Percentiles rank a stretch among this genome's conserved stretches.
These are phyloP conservation scores for Astrephomene gubernaculifera DNA, from an alignment of 139 green algal genomes.

Conservation along the genomic window DNA sequence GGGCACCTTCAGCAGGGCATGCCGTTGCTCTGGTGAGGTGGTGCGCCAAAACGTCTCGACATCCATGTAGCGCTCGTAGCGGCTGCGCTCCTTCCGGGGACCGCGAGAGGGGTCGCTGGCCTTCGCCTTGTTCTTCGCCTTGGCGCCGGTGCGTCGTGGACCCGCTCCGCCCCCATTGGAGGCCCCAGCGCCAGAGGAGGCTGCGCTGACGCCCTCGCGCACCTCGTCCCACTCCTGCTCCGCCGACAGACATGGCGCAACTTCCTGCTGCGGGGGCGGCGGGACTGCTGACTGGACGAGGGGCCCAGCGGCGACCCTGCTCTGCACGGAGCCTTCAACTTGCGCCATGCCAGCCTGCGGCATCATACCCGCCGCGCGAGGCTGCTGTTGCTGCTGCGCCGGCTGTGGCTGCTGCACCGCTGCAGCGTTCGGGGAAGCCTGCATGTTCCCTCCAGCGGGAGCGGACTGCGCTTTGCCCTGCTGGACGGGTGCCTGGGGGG, in stretches of 20 bases:
- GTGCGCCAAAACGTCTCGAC: conserved; percentile 68
- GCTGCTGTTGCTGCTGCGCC: neutral
- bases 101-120: neutral
- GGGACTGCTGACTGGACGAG: neutral
- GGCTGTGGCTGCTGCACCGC: conserved; percentile 29
- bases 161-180: neutral
- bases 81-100: conserved; percentile 44
- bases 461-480: neutral
- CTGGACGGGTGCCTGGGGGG: neutral
- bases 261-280: conserved; percentile 20
- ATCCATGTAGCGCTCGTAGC: conserved; percentile 60
- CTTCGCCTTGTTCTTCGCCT: conserved; percentile 48
- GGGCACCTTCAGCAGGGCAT: conserved; percentile 67
- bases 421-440: neutral
- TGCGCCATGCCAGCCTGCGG: neutral
- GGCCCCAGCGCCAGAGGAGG: neutral
- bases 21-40: conserved; percentile 57
- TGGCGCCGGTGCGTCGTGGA: neutral
- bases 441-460: neutral
- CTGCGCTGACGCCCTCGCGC: neutral
- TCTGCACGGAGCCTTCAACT: neutral
- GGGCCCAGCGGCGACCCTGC: neutral
- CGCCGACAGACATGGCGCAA: conserved; percentile 50
- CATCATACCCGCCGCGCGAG: neutral
- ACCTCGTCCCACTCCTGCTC: conserved; percentile 63